Evolutionary conservation across 1,284 basidiomycete genomes (phyloP), one percentile per base, ranked within the genome.

Genomic region (Apiotrichum sp.): DNA sequence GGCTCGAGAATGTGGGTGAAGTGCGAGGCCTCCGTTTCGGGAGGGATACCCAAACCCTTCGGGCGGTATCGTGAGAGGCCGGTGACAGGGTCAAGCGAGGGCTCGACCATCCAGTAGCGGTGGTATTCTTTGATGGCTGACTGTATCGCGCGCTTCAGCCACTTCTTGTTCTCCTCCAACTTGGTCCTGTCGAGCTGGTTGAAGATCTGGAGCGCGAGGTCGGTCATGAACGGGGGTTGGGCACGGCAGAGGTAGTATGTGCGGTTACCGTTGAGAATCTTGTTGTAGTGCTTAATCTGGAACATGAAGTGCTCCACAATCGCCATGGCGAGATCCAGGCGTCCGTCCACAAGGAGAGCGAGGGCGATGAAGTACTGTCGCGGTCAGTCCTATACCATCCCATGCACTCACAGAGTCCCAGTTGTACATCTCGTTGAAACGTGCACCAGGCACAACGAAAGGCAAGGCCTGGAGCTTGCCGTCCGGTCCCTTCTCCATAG

Each of bases 271-370:
- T 77, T 77, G 43, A 77, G 56, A 31, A 79, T 76, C 74, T 95
- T 97, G 79, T 88, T 88, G 74, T 97, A 97, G 78, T 97, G 89
- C 77, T 86, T 91, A 80, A 98, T 97, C 80, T 98, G 91, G 73
- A 98, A 98, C 70, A 97, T 88, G 78, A 97, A 98, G 75, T 98
- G 95, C 61, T 98, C 95, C 47, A 98, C 92, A 83, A 96, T 93
- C 65, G 90, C 89, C 77, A 92, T 91, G 7, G 95, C 95, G 82
- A 98, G 88, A 62, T 87, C 84, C 42, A 96, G 83, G 68, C 93
- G 86, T 33, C 91, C 93, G 73, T 98, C 95, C 31, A 97, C 89
- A 22, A 98, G 84, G 6, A 98, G 83, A 36, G 95, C 95, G 32
- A 98, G 65, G 16, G 71, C 71, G 68, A 74, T 74, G 47, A 74